Evolutionary conservation across 495 filamentous ascomycete genomes (phyloP).

Genomic region (Aspergillus taichungensis): DNA sequence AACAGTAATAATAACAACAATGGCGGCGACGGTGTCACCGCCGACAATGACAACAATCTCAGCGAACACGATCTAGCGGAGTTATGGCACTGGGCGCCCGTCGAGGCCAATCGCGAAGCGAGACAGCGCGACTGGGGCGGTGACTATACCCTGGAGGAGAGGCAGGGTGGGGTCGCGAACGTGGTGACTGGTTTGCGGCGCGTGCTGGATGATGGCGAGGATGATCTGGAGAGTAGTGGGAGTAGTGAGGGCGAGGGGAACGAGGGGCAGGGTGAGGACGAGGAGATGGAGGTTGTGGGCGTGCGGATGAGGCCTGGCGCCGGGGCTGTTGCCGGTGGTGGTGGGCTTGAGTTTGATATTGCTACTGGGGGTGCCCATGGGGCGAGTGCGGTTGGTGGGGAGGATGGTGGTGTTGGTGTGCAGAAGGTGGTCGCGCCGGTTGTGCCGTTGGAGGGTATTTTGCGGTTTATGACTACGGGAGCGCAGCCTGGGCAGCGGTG

Average conservation of each 20-base stretch:
- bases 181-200: constrained; percentile 60
- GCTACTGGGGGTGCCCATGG: constrained; percentile 21
- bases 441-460: constrained; percentile 40
- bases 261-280: constrained; percentile 51
- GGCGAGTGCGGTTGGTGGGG: constrained; percentile 11
- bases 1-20: not conserved
- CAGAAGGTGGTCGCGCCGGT: constrained; percentile 26
- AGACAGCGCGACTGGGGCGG: constrained; percentile 45
- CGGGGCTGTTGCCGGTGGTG: constrained; percentile 12
- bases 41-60: constrained; percentile 25
- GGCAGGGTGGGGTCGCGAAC: constrained; percentile 54
- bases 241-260: constrained; percentile 17
- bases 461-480: constrained; percentile 50
- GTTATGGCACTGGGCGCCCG: constrained; percentile 43
- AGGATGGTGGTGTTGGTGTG: constrained; percentile 6
- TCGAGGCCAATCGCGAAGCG: constrained; percentile 43
- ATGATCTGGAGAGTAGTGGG: constrained; percentile 43
- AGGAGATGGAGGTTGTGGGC: constrained; percentile 39
- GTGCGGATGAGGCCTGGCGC: constrained; percentile 29
- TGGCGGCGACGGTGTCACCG: constrained; percentile 9
- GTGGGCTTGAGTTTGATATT: constrained; percentile 38
- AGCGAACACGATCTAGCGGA: constrained; percentile 31
- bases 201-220: constrained; percentile 46
- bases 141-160: constrained; percentile 62
- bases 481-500: constrained; percentile 23